phyloP scores from a whole-genome alignment of 805 yeast species.

The Cyberlindnera maritima region DNA sequence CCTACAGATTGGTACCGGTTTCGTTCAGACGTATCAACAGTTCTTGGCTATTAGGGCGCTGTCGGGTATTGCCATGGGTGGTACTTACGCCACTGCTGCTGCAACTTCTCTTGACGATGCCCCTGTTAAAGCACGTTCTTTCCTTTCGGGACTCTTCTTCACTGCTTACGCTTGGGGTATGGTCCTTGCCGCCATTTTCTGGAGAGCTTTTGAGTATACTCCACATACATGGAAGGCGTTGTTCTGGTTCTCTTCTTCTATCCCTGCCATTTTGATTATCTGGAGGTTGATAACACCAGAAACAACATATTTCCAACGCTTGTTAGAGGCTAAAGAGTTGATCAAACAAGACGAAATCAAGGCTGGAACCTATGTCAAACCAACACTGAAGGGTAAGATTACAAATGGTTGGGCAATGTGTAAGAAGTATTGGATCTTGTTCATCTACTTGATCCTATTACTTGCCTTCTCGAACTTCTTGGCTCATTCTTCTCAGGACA shows the following conservation, averaged over 20 bases:
- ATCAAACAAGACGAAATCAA: slow-evolving; percentile 33
- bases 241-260: slow-evolving; percentile 70
- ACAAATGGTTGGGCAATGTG: no score
- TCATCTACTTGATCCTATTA: slow-evolving; percentile 49
- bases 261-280: slow-evolving; percentile 38
- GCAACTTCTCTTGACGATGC: slow-evolving; percentile 43
- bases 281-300: slow-evolving; percentile 47
- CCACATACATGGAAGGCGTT: slow-evolving; percentile 52
- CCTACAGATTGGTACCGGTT: slow-evolving; percentile 63
- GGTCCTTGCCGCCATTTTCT: slow-evolving; percentile 60
- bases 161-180: slow-evolving; percentile 79
- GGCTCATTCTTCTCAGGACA: slow-evolving; percentile 64
- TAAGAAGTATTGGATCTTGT: slow-evolving; percentile 11
- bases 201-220: slow-evolving; percentile 51
- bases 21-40: slow-evolving; percentile 51
- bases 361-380: slow-evolving; percentile 26
- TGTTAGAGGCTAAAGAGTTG: slow-evolving; percentile 30
- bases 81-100: slow-evolving; percentile 42
- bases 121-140: slow-evolving; percentile 53
- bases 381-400: no score
- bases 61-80: slow-evolving; percentile 58
- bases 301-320: slow-evolving; percentile 50
- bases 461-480: slow-evolving; percentile 65
- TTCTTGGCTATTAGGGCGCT: slow-evolving; percentile 62
- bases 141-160: slow-evolving; percentile 68